Evolutionary conservation across 352 stramenopile species (phyloP).

Genomic region (Pythium apleroticum): DNA sequence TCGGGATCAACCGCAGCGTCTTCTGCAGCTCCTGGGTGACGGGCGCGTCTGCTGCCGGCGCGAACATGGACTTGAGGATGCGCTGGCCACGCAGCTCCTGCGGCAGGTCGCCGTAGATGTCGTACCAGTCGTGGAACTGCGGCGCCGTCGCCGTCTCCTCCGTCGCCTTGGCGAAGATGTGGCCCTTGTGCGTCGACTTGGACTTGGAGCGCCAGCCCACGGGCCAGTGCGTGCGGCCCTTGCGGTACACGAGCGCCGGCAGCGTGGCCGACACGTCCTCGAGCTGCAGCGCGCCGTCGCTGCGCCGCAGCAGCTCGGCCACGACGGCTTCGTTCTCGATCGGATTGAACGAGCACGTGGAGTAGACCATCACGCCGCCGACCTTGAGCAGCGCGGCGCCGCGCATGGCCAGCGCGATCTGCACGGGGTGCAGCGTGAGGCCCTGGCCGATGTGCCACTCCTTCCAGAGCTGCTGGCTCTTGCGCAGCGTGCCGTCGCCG

Average conservation of each 20-base stretch:
- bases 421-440: conserved; percentile 92
- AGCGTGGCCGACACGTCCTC: conserved; percentile 78
- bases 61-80: conserved; percentile 84
- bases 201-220: conserved; percentile 89
- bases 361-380: conserved; percentile 94
- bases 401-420: conserved; percentile 92
- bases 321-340: conserved; percentile 99
- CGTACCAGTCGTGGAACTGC: conserved; percentile 77
- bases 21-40: conserved; percentile 63
- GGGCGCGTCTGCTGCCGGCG: conserved; percentile 43
- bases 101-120: conserved; percentile 54
- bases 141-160: conserved; percentile 11
- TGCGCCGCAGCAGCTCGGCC: conserved; percentile 89
- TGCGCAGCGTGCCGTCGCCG: conserved; percentile 97
- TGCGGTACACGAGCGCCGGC: conserved; percentile 52
- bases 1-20: conserved; percentile 95
- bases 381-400: conserved; percentile 90
- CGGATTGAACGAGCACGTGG: conserved; percentile 98
- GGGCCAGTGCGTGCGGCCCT: conserved; percentile 58
- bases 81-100: conserved; percentile 66
- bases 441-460: conserved; percentile 92
- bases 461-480: conserved; percentile 94
- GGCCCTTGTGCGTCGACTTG: conserved; percentile 80
- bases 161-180: conserved; percentile 47
- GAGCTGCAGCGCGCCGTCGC: conserved; percentile 87